phyloP scores from a whole-genome alignment of 768 basidiomycete species.

The Astraeus odoratus region DNA sequence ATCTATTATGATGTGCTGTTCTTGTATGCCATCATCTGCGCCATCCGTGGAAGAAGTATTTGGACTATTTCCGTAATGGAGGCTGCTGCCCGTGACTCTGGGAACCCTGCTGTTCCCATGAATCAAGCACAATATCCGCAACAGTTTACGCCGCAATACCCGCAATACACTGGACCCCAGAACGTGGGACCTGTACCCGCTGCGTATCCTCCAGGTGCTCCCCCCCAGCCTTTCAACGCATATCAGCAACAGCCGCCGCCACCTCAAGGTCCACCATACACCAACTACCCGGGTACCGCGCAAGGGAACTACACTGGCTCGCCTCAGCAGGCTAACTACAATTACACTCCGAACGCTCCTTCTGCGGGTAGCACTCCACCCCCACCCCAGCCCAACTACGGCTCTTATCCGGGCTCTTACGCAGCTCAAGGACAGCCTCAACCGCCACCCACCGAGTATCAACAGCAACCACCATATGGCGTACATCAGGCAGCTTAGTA shows the following conservation, averaged over 20 bases:
- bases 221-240: slow-evolving; percentile 5
- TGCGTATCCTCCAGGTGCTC: background rate
- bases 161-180: background rate
- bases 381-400: slow-evolving; percentile 15
- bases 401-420: slow-evolving; percentile 7
- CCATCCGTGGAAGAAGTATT: slow-evolving; percentile 15
- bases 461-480: slow-evolving; percentile 2
- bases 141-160: slow-evolving; percentile 5
- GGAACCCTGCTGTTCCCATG: slow-evolving; percentile 1
- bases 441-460: slow-evolving; percentile 8
- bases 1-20: slow-evolving; percentile 17
- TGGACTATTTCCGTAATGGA: slow-evolving; percentile 20
- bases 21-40: slow-evolving; percentile 17
- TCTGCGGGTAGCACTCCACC: background rate
- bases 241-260: slow-evolving; percentile 7
- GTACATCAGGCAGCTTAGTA: background rate
- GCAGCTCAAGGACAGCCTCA: slow-evolving; percentile 7
- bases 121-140: slow-evolving; percentile 7
- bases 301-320: background rate
- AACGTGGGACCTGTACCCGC: background rate
- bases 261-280: background rate
- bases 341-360: slow-evolving; percentile 6
- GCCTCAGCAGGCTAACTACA: background rate
- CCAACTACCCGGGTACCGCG: background rate
- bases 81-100: slow-evolving; percentile 5